Percentiles rank a stretch among this genome's conserved stretches.
These are phyloP conservation scores for Ceratocystis destructans DNA, from an alignment of 2,329 filamentous ascomycete species.

Conservation along the genomic window DNA sequence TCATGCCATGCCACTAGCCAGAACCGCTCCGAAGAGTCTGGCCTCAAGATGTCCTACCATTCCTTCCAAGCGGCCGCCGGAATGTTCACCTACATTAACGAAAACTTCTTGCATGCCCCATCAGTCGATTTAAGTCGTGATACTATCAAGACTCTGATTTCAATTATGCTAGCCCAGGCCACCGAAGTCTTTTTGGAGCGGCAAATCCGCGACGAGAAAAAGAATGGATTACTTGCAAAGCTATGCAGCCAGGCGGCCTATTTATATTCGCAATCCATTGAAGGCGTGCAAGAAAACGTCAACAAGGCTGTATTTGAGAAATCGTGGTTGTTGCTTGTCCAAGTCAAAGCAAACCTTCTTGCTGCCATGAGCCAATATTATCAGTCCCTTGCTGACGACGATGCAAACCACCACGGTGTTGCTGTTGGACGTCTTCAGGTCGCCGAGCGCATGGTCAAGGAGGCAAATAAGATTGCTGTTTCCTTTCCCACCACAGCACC, in stretches of 20 bases:
- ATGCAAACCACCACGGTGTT: slow-evolving; percentile 72
- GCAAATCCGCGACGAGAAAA: slow-evolving; percentile 84
- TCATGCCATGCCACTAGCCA: slow-evolving; percentile 92
- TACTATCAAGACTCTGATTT: slow-evolving; percentile 87
- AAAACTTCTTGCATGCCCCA: slow-evolving; percentile 95
- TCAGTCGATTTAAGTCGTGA: slow-evolving; percentile 92
- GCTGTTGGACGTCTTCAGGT: slow-evolving; percentile 71
- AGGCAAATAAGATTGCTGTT: slow-evolving; percentile 62
- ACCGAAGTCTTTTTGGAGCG: slow-evolving; percentile 98
- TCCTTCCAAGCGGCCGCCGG: slow-evolving; percentile 95
- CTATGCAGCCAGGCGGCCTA: slow-evolving; percentile 81
- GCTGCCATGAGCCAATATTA: slow-evolving; percentile 83
- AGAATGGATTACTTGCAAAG: slow-evolving; percentile 81
- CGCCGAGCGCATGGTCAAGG: slow-evolving; percentile 64
- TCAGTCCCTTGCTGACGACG: slow-evolving; percentile 80
- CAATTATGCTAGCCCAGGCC: slow-evolving; percentile 84
- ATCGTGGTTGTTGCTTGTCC: slow-evolving; percentile 72
- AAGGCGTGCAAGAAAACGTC: slow-evolving; percentile 87
- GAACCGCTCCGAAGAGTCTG: slow-evolving; percentile 79
- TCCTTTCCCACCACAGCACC: slow-evolving; percentile 70
- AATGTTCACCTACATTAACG: slow-evolving; percentile 99
- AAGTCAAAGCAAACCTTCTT: slow-evolving; percentile 74
- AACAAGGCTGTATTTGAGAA: slow-evolving; percentile 86
- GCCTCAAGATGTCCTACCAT: slow-evolving; percentile 92
- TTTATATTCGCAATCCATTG: slow-evolving; percentile 73